These are phyloP conservation scores for Chrysopogon serrulatus DNA, from an alignment of 176 grass and related monocot genomes.

Conservation along the genomic window DNA sequence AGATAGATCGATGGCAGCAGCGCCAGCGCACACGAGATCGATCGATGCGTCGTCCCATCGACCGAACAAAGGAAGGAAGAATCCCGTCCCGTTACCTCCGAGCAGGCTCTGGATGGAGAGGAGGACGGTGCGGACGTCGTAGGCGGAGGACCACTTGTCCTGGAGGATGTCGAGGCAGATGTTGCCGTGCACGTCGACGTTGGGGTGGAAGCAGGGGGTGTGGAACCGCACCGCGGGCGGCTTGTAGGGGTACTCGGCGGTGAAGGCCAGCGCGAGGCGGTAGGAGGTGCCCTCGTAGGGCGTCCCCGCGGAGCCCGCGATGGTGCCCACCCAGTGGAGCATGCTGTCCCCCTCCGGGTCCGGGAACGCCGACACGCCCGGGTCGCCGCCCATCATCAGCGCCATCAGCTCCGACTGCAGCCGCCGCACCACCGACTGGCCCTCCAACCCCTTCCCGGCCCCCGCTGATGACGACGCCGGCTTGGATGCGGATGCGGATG, in stretches of 20 bases:
- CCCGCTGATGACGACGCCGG: constrained; percentile 31
- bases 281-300: constrained; percentile 80
- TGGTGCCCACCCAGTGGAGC: constrained; percentile 83
- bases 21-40: neutral
- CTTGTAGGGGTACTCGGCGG: constrained; percentile 87
- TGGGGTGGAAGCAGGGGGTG: constrained; percentile 81
- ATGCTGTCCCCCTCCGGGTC: constrained; percentile 94
- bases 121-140: constrained; percentile 96
- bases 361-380: constrained; percentile 86
- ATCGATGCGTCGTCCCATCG: no score
- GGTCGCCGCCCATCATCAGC: constrained; percentile 92
- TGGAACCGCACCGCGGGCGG: constrained; percentile 92
- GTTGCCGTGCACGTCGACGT: constrained; percentile 83
- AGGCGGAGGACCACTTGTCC: constrained; percentile 97
- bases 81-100: constrained; percentile 40
- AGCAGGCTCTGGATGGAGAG: constrained; percentile 93
- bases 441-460: constrained; percentile 41
- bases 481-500: constrained; percentile 15
- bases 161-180: constrained; percentile 95
- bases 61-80: neutral
- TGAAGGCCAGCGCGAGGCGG: constrained; percentile 69
- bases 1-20: neutral
- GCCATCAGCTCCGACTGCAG: constrained; percentile 95
- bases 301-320: constrained; percentile 67
- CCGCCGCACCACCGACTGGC: constrained; percentile 76